phyloP scores from a whole-genome alignment of 2,329 filamentous ascomycete species.

The Xylaria hypoxylon region DNA sequence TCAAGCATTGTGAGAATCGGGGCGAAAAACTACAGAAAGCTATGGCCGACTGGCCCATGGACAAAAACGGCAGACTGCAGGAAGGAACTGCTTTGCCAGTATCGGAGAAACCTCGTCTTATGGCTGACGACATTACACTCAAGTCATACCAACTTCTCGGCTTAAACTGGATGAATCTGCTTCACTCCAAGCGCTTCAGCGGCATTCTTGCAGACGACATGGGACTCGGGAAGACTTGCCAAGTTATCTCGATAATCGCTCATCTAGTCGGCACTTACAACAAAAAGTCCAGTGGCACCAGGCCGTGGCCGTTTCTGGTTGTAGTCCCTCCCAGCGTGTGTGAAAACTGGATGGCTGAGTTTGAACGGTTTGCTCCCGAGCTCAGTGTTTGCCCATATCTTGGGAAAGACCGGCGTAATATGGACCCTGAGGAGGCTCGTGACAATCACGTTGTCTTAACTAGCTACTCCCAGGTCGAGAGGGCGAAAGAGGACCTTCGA shows the following conservation, averaged over 20 bases:
- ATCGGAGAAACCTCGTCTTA: constrained; percentile 75
- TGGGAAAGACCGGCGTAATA: constrained; percentile 70
- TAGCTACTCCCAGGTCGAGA: constrained; percentile 69
- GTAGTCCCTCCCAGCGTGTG: constrained; percentile 93
- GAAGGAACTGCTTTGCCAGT: constrained; percentile 58
- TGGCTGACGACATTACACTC: constrained; percentile 80
- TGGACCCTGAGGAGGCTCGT: constrained; percentile 72
- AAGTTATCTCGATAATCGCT: constrained; percentile 91
- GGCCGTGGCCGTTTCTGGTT: constrained; percentile 79
- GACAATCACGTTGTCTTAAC: constrained; percentile 73
- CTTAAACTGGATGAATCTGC: constrained; percentile 90
- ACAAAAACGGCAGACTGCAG: constrained; percentile 53
- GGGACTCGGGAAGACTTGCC: constrained; percentile 96
- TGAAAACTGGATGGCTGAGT: constrained; percentile 96
- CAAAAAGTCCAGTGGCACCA: constrained; percentile 41
- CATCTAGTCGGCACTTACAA: constrained; percentile 78
- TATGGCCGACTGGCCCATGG: constrained; percentile 49
- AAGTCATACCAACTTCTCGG: constrained; percentile 96
- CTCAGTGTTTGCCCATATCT: constrained; percentile 78
- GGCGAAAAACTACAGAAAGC: constrained; percentile 48
- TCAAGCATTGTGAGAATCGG: constrained; percentile 60
- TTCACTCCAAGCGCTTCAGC: constrained; percentile 82
- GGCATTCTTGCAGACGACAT: constrained; percentile 98
- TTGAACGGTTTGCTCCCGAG: constrained; percentile 83
- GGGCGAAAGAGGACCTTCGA: constrained; percentile 61